Conservation (phyloP, 768 basidiomycete species). For the Boletus eberwhitei region DNA sequence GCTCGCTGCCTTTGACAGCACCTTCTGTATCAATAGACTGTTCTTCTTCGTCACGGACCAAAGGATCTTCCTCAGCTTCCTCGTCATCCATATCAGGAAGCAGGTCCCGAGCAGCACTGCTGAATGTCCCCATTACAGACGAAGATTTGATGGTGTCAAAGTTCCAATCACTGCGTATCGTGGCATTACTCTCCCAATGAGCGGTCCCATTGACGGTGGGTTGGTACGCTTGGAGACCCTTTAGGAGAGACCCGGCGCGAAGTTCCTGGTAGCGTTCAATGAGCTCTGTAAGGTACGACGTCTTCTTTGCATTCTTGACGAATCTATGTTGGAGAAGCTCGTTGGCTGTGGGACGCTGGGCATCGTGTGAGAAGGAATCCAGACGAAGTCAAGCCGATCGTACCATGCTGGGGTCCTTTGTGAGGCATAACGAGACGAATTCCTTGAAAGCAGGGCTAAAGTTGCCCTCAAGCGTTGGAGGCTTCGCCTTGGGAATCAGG, state of each 20-base stretch:
- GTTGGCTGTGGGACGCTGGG: conserved; percentile 82
- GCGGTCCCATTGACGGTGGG: conserved; percentile 55
- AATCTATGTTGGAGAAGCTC: conserved; percentile 94
- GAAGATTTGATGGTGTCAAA: conserved; percentile 82
- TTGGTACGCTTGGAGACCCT: conserved; percentile 52
- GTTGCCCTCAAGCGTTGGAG: conserved; percentile 83
- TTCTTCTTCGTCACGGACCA: conserved; percentile 42
- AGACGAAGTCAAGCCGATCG: conserved; percentile 22
- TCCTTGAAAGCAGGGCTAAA: conserved; percentile 90
- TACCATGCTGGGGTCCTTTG: conserved; percentile 85
- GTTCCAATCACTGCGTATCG: conserved; percentile 91
- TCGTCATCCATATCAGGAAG: conserved; percentile 59
- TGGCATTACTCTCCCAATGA: conserved; percentile 69
- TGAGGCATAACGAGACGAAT: conserved; percentile 85
- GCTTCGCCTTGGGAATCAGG: conserved; percentile 94
- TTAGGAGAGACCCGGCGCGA: conserved; percentile 57
- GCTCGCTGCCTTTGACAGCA: conserved; percentile 65
- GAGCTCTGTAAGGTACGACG: conserved; percentile 79
- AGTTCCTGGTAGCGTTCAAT: conserved; percentile 85
- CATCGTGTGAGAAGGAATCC: conserved; percentile 12
- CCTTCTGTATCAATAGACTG: conserved; percentile 59
- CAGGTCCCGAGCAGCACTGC: conserved; percentile 68
- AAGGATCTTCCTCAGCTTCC: conserved; percentile 40
- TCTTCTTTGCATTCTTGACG: conserved; percentile 80
- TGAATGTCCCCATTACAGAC: conserved; percentile 74